Conservation (phyloP, 2,329 filamentous ascomycete species). For the Colletotrichum cordylinicola region DNA sequence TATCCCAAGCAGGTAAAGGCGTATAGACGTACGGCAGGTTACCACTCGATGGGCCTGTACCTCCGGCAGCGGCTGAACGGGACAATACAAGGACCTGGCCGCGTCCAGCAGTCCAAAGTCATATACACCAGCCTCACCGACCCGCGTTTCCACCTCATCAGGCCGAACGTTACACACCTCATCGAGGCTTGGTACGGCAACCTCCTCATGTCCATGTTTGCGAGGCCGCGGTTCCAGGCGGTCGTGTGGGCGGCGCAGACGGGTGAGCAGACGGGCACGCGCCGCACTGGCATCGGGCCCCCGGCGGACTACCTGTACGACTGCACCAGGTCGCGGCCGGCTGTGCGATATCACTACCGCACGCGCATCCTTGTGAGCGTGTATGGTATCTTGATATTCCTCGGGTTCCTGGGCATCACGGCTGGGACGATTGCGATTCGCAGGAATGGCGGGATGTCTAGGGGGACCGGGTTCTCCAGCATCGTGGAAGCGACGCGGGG, state of each 20-base stretch:
- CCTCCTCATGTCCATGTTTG: conserved; percentile 37
- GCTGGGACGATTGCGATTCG: conserved; percentile 33
- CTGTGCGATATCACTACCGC: conserved; percentile 32
- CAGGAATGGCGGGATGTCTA: conserved; percentile 32
- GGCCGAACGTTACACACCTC: conserved; percentile 23
- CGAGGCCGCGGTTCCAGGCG: conserved; percentile 35
- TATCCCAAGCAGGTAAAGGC: conserved; percentile 23
- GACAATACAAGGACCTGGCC: conserved; percentile 27
- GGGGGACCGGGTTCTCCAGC: conserved; percentile 39
- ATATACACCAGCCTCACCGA: conserved; percentile 45
- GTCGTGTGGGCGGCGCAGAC: conserved; percentile 35
- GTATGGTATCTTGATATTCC: conserved; percentile 32
- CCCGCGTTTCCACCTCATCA: conserved; percentile 28
- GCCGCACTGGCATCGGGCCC: conserved; percentile 17
- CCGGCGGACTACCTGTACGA: conserved; percentile 22
- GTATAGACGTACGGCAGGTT: conserved; percentile 34
- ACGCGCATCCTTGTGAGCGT: conserved; percentile 34
- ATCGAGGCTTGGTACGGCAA: conserved; percentile 36
- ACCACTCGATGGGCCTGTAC: conserved; percentile 34
- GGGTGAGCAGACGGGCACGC: neutral
- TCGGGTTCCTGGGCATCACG: conserved; percentile 28
- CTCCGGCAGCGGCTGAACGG: conserved; percentile 35
- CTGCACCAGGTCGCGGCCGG: conserved; percentile 29
- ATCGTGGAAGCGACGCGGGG: conserved; percentile 42
- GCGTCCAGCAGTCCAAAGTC: conserved; percentile 33